A percentile compares a stretch with the other conserved stretches of the same genome.
phyloP scores from a whole-genome alignment of 2,329 filamentous ascomycete genomes.

The Graphilbum ipis-grandicollis region DNA sequence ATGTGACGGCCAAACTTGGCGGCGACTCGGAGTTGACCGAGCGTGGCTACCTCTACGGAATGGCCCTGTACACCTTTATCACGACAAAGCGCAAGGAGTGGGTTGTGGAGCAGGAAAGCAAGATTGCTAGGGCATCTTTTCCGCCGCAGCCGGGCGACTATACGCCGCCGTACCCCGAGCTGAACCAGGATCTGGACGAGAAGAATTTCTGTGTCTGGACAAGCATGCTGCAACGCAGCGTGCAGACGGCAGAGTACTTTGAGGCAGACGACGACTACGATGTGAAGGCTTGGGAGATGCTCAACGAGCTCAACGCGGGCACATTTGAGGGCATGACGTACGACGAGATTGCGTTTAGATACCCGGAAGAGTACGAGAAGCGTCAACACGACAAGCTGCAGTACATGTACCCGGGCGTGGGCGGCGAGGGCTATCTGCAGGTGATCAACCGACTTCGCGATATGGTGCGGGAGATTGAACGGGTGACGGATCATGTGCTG shows the following conservation, averaged over 20 bases:
- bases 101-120: slow-evolving; percentile 68
- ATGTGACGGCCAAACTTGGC: slow-evolving; percentile 73
- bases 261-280: slow-evolving; percentile 86
- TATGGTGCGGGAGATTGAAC: slow-evolving; percentile 92
- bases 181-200: slow-evolving; percentile 48
- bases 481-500: slow-evolving; percentile 88
- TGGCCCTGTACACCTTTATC: slow-evolving; percentile 69
- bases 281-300: slow-evolving; percentile 93
- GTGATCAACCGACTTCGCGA: slow-evolving; percentile 89
- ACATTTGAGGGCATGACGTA: slow-evolving; percentile 93
- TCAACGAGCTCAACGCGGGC: slow-evolving; percentile 90
- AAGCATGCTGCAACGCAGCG: slow-evolving; percentile 82
- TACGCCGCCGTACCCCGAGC: slow-evolving; percentile 87
- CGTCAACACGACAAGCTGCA: slow-evolving; percentile 77
- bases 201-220: slow-evolving; percentile 99
- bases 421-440: slow-evolving; percentile 90
- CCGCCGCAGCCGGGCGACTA: slow-evolving; percentile 83
- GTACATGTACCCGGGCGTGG: slow-evolving; percentile 91
- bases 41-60: slow-evolving; percentile 63
- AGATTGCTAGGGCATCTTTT: slow-evolving; percentile 59
- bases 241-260: slow-evolving; percentile 78
- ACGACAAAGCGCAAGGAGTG: slow-evolving; percentile 64
- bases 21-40: slow-evolving; percentile 75
- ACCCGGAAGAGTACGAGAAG: slow-evolving; percentile 65
- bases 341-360: slow-evolving; percentile 64